phyloP scores from a whole-genome alignment of 352 stramenopile genomes.

The Phytophthora melonis region DNA sequence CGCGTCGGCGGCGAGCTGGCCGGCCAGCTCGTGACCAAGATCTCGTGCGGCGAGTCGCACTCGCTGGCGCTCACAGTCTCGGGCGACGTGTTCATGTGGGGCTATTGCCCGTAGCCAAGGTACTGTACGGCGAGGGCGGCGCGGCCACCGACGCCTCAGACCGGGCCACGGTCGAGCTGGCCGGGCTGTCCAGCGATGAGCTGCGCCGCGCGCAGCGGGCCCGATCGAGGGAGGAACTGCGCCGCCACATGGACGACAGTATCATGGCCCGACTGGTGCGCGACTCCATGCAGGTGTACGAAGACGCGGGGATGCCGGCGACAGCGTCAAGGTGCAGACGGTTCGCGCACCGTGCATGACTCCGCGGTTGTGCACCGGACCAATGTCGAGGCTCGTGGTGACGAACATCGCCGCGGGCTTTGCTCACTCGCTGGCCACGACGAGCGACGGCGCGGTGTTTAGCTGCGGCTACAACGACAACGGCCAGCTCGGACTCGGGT shows the following conservation, averaged over 20 bases:
- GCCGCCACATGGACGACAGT: slow-evolving; percentile 45
- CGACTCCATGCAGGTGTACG: slow-evolving; percentile 77
- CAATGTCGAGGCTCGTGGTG: slow-evolving; percentile 49
- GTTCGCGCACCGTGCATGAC: slow-evolving; percentile 62
- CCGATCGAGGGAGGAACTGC: slow-evolving; percentile 31
- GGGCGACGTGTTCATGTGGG: slow-evolving; percentile 83
- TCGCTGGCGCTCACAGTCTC: slow-evolving; percentile 66
- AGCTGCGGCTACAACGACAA: slow-evolving; percentile 90
- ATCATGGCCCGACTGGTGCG: slow-evolving; percentile 73
- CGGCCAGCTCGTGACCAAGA: slow-evolving; percentile 69
- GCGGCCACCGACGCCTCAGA: slow-evolving; percentile 49
- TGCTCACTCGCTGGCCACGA: slow-evolving; percentile 75
- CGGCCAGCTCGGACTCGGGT: slow-evolving; percentile 74
- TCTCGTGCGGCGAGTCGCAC: slow-evolving; percentile 82
- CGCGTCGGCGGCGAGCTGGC: slow-evolving; percentile 59
- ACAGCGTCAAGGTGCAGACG: slow-evolving; percentile 58
- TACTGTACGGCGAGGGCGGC: slow-evolving; percentile 47
- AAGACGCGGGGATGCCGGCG: slow-evolving; percentile 46
- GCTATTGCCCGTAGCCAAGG: slow-evolving; percentile 69
- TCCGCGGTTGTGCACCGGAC: slow-evolving; percentile 40
- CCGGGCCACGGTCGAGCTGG: slow-evolving; percentile 62
- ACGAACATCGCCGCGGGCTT: slow-evolving; percentile 77
- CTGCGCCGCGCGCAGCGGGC: slow-evolving; percentile 30
- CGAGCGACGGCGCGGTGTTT: slow-evolving; percentile 58
- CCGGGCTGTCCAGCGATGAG: slow-evolving; percentile 53